Evolutionary conservation across 148 eudicot genomes (phyloP), one percentile per base, ranked within the genome.

Genomic region (Oxyria digyna): DNA sequence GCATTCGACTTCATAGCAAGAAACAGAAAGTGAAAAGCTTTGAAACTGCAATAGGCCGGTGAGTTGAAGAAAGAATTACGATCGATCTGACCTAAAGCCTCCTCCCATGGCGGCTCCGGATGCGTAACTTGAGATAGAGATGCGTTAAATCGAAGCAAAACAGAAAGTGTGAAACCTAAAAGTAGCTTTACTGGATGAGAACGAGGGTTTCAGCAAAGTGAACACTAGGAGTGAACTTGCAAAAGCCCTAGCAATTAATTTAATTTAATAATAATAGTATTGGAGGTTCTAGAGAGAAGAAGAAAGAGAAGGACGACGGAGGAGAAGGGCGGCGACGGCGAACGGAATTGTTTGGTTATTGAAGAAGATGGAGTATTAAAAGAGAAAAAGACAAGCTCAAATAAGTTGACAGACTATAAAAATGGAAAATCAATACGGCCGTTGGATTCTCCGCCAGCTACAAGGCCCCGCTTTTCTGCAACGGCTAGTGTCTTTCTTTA

Each of bases 1-100:
- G 87, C 79, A 59, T 73, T 87, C 11, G 88, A 77, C 82, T 88
- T 88, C 97, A 95, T 91, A n/a, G 0, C 45, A 45, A 41, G 26
- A 41, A 38, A 38, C 12, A 11, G 35, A 5, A 13, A 31, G 0
- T 14, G n/a, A 14, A 8, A 59, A 4, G 9, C 62, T 42, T 49
- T 69, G 37, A 67, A 23, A 50, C 57, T 20, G 27, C 24, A 50
- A 12, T 6, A 50, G 57, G 27, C 57, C 24, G 37, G 5, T 4
- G n/a, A 59, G 65, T 15, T 11, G 17, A 5, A 31, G 65, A 59
- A 29, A 20, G 38, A 38, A 55, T 20, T 59, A 59, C 13, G 37
- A 29, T 59, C 38, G 65, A 59, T 59, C 65, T 59, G 65, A 15
- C 18, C 18, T 26, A 59, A n/a, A n/a, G n/a, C 38, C 38, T 35